Conservation (phyloP, 192 early-diverging fungal species). For the Coemansia asiatica region DNA sequence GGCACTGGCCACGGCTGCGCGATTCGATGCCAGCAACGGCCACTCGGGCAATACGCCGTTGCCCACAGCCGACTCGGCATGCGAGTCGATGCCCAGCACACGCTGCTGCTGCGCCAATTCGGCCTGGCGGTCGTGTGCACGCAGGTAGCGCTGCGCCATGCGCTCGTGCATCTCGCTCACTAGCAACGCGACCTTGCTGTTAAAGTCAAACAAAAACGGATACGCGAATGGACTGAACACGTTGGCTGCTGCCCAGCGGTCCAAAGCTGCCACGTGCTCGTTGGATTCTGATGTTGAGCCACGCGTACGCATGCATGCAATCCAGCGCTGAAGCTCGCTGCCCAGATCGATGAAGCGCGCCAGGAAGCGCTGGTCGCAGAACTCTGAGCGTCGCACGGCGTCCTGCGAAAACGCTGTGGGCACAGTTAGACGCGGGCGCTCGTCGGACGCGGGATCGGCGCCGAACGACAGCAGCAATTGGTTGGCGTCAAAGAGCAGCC, state of each 20-base stretch:
- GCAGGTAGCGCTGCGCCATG: conserved; percentile 33
- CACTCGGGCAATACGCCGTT: conserved; percentile 24
- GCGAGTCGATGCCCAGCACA: conserved; percentile 36
- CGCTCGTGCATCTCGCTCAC: conserved; percentile 27
- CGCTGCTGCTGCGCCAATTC: conserved; percentile 36
- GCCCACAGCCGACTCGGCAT: conserved; percentile 36
- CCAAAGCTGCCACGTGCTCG: background rate
- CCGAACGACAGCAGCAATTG: background rate
- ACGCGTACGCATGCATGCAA: conserved; percentile 16
- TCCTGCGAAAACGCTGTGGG: background rate
- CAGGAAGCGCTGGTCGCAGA: conserved; percentile 11
- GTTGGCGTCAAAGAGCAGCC: conserved; percentile 28
- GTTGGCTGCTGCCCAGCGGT: conserved; percentile 18
- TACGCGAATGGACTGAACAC: conserved; percentile 34
- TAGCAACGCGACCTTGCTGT: conserved; percentile 21
- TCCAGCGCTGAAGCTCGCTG: conserved; percentile 32
- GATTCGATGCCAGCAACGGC: conserved; percentile 32
- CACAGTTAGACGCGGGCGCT: background rate
- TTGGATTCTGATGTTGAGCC: background rate
- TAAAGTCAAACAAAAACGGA: conserved; percentile 33
- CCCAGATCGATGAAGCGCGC: conserved; percentile 31
- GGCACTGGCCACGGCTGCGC: conserved; percentile 14
- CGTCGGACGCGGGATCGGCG: background rate
- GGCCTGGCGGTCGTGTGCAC: conserved; percentile 41
- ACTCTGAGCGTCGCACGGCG: conserved; percentile 3